These are phyloP conservation scores for Phytophthora fragariaefolia DNA, from an alignment of 352 stramenopile genomes.

Conservation along the genomic window DNA sequence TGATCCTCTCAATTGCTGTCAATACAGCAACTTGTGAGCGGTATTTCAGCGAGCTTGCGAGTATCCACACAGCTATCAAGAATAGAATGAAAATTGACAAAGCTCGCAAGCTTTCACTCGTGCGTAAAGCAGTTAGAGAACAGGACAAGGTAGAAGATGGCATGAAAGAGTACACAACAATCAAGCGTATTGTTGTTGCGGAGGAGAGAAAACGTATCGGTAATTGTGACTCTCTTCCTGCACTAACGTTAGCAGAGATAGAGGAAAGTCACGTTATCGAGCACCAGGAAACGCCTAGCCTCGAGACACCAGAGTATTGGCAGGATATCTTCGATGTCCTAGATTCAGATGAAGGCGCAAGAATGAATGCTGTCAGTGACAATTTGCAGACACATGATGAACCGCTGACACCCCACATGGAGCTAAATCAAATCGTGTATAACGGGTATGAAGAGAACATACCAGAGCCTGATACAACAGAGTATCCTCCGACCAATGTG, in stretches of 20 bases:
- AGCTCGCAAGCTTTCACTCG: not conserved
- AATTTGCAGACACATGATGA: too few species aligned
- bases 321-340: conserved; percentile 5
- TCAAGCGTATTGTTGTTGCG: conserved; percentile 1
- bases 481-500: too few species aligned
- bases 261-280: conserved; percentile 1
- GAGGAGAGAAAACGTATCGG: not conserved
- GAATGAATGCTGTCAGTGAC: too few species aligned
- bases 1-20: conserved; percentile 1
- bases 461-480: too few species aligned
- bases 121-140: not conserved
- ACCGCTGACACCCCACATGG: too few species aligned
- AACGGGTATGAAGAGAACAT: too few species aligned
- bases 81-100: conserved; percentile 2
- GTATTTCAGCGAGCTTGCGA: conserved; percentile 9
- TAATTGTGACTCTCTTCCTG: not conserved
- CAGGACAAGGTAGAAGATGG: not conserved
- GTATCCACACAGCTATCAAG: conserved; percentile 1
- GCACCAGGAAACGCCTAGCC: not conserved
- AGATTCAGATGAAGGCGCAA: not conserved
- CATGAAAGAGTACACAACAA: not conserved
- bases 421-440: too few species aligned
- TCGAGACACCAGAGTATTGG: conserved; percentile 1
- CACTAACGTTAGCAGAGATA: not conserved
- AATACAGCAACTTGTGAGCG: conserved; percentile 14